Evolutionary conservation across 1,284 basidiomycete species (phyloP).

Genomic region (Boletus smithii): DNA sequence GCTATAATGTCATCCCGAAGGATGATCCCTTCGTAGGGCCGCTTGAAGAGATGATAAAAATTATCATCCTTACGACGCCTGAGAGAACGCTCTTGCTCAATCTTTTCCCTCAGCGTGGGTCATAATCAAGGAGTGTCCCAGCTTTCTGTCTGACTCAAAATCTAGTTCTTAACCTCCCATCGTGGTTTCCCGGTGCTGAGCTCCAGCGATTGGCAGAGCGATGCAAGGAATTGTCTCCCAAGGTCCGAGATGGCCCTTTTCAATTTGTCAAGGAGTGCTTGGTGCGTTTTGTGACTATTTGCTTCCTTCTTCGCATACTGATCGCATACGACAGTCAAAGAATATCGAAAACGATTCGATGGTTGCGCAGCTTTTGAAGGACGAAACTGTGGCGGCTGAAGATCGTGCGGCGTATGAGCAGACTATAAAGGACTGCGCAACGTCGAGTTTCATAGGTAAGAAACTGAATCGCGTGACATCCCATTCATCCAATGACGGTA

Average conservation of each 20-base stretch:
- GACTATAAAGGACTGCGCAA: constrained; percentile 20
- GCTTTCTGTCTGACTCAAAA: constrained; percentile 13
- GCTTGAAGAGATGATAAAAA: constrained; percentile 16
- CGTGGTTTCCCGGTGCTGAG: constrained; percentile 35
- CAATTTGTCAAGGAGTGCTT: constrained; percentile 33
- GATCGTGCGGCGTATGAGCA: constrained; percentile 14
- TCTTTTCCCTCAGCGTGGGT: constrained; percentile 25
- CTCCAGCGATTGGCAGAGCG: constrained; percentile 25
- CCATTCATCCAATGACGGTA: background rate
- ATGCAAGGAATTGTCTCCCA: constrained; percentile 25
- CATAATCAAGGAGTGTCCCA: background rate
- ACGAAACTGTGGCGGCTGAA: background rate
- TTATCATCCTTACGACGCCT: constrained; percentile 13
- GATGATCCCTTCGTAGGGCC: constrained; percentile 18
- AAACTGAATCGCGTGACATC: background rate
- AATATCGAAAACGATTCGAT: constrained; percentile 19
- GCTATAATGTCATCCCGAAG: constrained; percentile 17
- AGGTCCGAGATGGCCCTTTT: constrained; percentile 31
- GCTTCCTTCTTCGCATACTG: background rate
- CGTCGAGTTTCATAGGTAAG: constrained; percentile 22
- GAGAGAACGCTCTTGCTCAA: constrained; percentile 22
- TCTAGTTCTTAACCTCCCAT: constrained; percentile 29
- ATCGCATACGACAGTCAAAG: constrained; percentile 11
- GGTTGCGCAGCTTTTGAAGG: constrained; percentile 16
- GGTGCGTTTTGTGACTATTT: constrained; percentile 18